phyloP scores from a whole-genome alignment of 208 protist species.

The Leishmania mexicana region DNA sequence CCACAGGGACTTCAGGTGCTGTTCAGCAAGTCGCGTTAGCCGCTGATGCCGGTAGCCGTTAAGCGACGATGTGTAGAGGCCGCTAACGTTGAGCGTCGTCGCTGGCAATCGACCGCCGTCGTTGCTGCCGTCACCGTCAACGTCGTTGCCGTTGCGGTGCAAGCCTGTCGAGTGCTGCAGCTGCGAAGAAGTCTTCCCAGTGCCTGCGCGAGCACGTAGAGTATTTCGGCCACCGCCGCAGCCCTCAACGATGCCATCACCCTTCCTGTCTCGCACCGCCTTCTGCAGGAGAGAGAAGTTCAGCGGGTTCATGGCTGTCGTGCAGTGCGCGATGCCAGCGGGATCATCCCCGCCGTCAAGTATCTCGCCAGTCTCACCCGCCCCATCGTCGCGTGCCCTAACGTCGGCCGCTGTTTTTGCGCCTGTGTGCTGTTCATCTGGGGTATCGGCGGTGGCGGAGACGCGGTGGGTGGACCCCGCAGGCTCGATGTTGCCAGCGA shows the following conservation, averaged over 20 bases:
- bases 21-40: slow-evolving; percentile 28
- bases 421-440: neutral
- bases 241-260: neutral
- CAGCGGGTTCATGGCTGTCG: slow-evolving; percentile 1
- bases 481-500: slow-evolving; percentile 1
- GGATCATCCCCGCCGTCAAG: neutral
- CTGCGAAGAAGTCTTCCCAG: neutral
- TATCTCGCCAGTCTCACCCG: neutral
- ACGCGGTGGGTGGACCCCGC: neutral
- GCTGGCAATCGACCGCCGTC: neutral
- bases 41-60: slow-evolving; percentile 35
- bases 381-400: neutral
- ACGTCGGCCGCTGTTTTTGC: neutral
- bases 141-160: neutral
- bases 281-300: neutral
- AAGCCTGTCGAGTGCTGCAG: neutral
- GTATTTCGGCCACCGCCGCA: neutral
- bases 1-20: slow-evolving; percentile 29
- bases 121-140: neutral
- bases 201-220: neutral
- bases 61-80: slow-evolving; percentile 28
- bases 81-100: slow-evolving; percentile 19
- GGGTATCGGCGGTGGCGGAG: neutral
- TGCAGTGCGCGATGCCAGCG: neutral
- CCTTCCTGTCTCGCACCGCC: neutral